Conservation (phyloP, 2,329 filamentous ascomycete genomes). For the Rasamsonia emersonii region DNA sequence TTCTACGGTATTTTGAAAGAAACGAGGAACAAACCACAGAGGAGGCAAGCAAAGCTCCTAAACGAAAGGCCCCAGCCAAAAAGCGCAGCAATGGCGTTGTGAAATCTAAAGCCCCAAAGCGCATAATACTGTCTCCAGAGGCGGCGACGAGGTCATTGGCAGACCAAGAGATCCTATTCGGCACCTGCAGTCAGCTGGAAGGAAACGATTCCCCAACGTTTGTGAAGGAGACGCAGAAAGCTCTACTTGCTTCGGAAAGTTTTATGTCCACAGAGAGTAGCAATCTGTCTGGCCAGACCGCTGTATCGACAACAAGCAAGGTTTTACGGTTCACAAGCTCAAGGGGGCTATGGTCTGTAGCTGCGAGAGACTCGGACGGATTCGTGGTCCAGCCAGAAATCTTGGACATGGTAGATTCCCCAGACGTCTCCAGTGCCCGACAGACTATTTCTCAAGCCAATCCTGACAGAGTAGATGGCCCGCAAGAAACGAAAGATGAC, state of each 20-base stretch:
- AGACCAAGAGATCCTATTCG: slow-evolving; percentile 71
- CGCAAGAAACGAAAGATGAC: slow-evolving; percentile 6
- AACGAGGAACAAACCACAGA: slow-evolving; percentile 10
- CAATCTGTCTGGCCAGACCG: not conserved
- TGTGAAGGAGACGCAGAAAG: slow-evolving; percentile 22
- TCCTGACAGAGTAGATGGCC: slow-evolving; percentile 5
- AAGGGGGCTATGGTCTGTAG: slow-evolving; percentile 59
- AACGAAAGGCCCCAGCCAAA: slow-evolving; percentile 11
- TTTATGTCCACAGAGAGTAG: slow-evolving; percentile 7
- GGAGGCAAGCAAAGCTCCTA: slow-evolving; percentile 6
- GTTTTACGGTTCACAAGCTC: slow-evolving; percentile 19
- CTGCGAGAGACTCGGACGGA: slow-evolving; percentile 58
- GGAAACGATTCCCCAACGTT: slow-evolving; percentile 62
- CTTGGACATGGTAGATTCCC: slow-evolving; percentile 48
- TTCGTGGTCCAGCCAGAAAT: slow-evolving; percentile 55
- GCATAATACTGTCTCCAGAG: slow-evolving; percentile 57
- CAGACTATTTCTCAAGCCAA: slow-evolving; percentile 6
- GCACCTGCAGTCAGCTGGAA: slow-evolving; percentile 75
- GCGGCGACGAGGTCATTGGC: slow-evolving; percentile 58
- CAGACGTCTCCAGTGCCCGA: slow-evolving; percentile 7
- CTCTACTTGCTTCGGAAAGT: slow-evolving; percentile 22
- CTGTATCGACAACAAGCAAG: slow-evolving; percentile 6
- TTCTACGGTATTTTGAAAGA: slow-evolving; percentile 42
- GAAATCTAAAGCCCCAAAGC: slow-evolving; percentile 35
- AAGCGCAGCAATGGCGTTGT: slow-evolving; percentile 14